Evolutionary conservation across 352 stramenopile species (phyloP), one percentile per base, ranked within the genome.

Genomic region (Blastocystis sp.): DNA sequence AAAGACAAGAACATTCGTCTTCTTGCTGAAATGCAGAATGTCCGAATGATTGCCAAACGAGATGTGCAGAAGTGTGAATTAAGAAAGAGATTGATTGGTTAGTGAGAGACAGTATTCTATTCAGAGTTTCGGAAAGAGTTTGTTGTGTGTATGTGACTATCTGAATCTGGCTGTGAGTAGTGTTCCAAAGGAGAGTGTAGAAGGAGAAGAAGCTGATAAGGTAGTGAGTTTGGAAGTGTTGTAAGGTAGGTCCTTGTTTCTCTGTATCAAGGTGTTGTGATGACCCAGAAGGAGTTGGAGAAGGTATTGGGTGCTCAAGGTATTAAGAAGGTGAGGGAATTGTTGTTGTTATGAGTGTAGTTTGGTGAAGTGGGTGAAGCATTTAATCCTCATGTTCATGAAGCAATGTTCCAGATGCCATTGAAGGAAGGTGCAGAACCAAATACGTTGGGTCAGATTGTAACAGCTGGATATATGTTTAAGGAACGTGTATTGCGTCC

Each of bases 1-100:
- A 83, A 83, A 43, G 57, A 83, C 21, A 65, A 83, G 37, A 83
- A 83, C 37, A 69, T 83, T n/a, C 71, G 71, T 59, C 57, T 83
- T 35, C 71, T 83, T 83, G 71, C 71, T 59, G 71, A 83, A 32
- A 83, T 83, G 71, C 52, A 83, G 57, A 83, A 83, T 83, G 71
- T 83, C 5, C 24, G 71, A 16, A 83, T 35, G 19, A 83, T 83
- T 71, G 71, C 71, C 12, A 83, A 69, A 32, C 16, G 71, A 69
- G 71, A 83, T 71, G 71, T 83, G 5, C 14, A n/a, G 19, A 83
- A 83, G 71, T 83, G 24, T 21, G 4, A 3, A 4, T 39, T 57
- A 5, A 11, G 3, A 2, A 21, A 24, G 4, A 29, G 16, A 27
- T 59, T 6, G 42, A 35, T 42, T 12, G 29, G 7, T 12, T 83